These are phyloP conservation scores for Melaleuca alternifolia DNA, from an alignment of 345 rosid genomes.

Conservation along the genomic window DNA sequence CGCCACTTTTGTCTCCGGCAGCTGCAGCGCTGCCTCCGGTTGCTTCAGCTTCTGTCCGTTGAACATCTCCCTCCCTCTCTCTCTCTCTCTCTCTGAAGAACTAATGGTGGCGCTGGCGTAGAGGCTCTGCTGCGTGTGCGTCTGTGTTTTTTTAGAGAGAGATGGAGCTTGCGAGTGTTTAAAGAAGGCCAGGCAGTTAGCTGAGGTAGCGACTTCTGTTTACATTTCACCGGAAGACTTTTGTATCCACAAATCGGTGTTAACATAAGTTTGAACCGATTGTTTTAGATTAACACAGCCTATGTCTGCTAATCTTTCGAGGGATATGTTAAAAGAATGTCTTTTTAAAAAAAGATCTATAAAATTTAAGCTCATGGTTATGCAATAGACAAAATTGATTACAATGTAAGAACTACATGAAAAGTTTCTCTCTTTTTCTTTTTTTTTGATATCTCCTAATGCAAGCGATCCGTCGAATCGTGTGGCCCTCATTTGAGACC, in stretches of 20 bases:
- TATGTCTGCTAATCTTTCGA: not conserved
- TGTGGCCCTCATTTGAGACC: rapidly evolving
- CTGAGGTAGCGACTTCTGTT: not conserved
- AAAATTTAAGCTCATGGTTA: not conserved
- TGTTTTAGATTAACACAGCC: not conserved
- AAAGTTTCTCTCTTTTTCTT: too few relatives aligned
- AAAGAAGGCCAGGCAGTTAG: not conserved
- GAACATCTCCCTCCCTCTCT: conserved; percentile 1
- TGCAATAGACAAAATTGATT: too few relatives aligned
- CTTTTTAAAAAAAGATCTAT: not conserved
- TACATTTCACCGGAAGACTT: not conserved
- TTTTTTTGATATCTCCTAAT: too few relatives aligned
- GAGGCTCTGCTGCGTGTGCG: not conserved
- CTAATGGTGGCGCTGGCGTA: not conserved
- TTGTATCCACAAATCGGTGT: not conserved
- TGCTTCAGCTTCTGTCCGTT: conserved; percentile 14
- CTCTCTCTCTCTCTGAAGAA: not conserved
- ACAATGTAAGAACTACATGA: too few relatives aligned
- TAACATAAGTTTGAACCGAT: not conserved
- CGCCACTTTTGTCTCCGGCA: conserved; percentile 15
- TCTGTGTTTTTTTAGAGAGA: not conserved
- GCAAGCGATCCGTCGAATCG: not conserved
- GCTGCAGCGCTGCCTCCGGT: conserved; percentile 12
- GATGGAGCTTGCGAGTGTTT: not conserved
- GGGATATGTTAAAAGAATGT: not conserved